Base-by-base conservation (phyloP, 306 rosid species). In the Gynostemma pentaphyllum region DNA sequence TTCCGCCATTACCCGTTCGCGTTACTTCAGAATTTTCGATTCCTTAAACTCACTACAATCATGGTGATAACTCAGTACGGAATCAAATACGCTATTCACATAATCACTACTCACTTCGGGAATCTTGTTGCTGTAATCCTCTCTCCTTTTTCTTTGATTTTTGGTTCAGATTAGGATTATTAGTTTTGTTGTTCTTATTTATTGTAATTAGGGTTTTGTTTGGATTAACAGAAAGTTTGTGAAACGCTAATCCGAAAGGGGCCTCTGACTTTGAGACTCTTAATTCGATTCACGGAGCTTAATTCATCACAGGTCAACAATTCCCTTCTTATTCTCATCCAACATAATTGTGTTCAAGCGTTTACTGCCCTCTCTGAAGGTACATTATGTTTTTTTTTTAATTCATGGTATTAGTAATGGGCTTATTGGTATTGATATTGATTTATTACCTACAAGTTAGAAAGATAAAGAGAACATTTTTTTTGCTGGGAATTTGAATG, bases 281-380 rank as follows among this genome's bases (percentile, higher is more conserved):
- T 86, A 29, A 42, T 82, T 53, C 79, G 83, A 26, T 81, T 27
- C 80, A 82, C 96, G 2, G 88, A 84, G 54, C 88, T 92, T 45
- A 76, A 78, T 10, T 67, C 69, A 27, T 79, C 78, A 56, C 88
- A 86, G 62, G 89, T 84, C 55, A 86, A 79, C 66, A 92, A 82
- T 72, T 84, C 96, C 26, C 75, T 92, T 24, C 95, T 92, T 32
- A 86, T 92, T 52, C 80, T 92, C 40, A 76, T 88, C 71, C 98
- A 92, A 64, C 96, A 92, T 71, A 92, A 92, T 67, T 88, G 95
- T 67, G 89, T 74, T 40, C 98, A 92, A 72, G 75, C 94, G 7
- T 90, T 71, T 69, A 29, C 77, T 53, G 4, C 22, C 4, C 69
- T 73, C 18, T 18, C 63, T 5, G 62, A 76, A 32, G 68, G 73